Evolutionary conservation across 257 asterid species (phyloP).

Genomic region (Nicotiana undulata): DNA sequence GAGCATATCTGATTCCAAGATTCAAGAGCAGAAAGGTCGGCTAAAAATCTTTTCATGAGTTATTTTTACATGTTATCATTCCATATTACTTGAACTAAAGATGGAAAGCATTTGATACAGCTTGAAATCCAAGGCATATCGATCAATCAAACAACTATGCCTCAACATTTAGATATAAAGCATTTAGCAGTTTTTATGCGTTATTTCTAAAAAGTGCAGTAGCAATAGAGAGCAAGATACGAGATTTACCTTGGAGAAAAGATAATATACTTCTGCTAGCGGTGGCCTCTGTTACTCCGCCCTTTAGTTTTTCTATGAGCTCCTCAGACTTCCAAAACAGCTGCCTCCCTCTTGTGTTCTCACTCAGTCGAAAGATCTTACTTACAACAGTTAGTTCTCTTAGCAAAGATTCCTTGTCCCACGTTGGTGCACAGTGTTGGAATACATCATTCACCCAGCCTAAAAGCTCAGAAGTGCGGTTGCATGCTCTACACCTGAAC

Average conservation of each 20-base stretch:
- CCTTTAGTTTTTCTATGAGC: constrained; percentile 59
- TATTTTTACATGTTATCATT: not conserved
- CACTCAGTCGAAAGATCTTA: constrained; percentile 73
- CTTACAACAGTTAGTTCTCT: constrained; percentile 87
- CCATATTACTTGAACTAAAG: not conserved
- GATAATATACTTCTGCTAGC: constrained; percentile 51
- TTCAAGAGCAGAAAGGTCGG: not conserved
- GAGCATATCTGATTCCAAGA: not conserved
- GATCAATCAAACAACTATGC: not conserved
- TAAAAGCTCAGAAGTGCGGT: constrained; percentile 69
- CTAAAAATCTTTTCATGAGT: not conserved
- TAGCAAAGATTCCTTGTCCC: constrained; percentile 79
- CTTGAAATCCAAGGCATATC: not conserved
- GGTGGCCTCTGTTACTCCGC: constrained; percentile 54
- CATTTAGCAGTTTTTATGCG: not conserved
- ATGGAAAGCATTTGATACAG: not conserved
- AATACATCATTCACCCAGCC: constrained; percentile 98
- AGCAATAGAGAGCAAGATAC: not conserved
- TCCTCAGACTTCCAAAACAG: constrained; percentile 80
- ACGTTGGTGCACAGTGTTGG: constrained; percentile 88
- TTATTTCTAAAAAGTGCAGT: not conserved
- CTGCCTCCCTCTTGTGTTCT: constrained; percentile 72
- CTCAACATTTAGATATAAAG: not conserved
- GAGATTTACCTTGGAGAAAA: constrained; percentile 73
- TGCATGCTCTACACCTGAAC: constrained; percentile 84